Evolutionary conservation across 2,329 filamentous ascomycete genomes (phyloP), one percentile per base, ranked within the genome.

Genomic region (Leptographium lundbergii): DNA sequence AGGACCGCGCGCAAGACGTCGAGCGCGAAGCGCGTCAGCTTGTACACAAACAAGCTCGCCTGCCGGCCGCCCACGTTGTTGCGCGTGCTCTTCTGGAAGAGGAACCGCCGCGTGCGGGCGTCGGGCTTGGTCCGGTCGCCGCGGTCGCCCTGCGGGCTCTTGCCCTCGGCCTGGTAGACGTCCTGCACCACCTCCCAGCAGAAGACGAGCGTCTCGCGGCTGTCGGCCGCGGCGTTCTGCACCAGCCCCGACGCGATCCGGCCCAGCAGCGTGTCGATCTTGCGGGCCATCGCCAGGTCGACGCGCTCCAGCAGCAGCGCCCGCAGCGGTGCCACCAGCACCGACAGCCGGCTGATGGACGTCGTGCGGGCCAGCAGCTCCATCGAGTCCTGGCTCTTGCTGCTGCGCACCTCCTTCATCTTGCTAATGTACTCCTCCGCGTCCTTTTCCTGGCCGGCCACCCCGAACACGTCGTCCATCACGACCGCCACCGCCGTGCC

Each of bases 341-440:
- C 82, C 54, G 86, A 84, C 6, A 97, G 79, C 59, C 85, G 83
- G 57, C 74, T 77, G 27, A 96, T 77, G 1, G 91, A 92, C 1
- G 89, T 86, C 54, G 86, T 91, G 67, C 86, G 89, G 29, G 94
- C 88, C 63, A 97, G 79, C 19, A 97, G 77, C 70, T 97, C 92
- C 86, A 97, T 95, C 0, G 94, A 95, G 69, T 99, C 95, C 67
- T 91, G 95, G 69, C 91, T 96, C 77, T 97, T 99, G 77, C 89
- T 96, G 71, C 89, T 94, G 76, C 96, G 97, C 59, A 99, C 87
- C 73, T 99, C 94, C 72, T 95, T 96, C 86, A 95, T 96, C 71
- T 92, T 88, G 69, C 85, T 96, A 59, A 87, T 86, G 70, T 99
- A 99, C 57, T 91, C 94, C 66, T 96, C 91, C 0, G 92, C 92